A percentile compares a stretch with the other conserved stretches of the same genome.
phyloP scores from a whole-genome alignment of 257 asterid genomes.

The Paulownia fortunei region DNA sequence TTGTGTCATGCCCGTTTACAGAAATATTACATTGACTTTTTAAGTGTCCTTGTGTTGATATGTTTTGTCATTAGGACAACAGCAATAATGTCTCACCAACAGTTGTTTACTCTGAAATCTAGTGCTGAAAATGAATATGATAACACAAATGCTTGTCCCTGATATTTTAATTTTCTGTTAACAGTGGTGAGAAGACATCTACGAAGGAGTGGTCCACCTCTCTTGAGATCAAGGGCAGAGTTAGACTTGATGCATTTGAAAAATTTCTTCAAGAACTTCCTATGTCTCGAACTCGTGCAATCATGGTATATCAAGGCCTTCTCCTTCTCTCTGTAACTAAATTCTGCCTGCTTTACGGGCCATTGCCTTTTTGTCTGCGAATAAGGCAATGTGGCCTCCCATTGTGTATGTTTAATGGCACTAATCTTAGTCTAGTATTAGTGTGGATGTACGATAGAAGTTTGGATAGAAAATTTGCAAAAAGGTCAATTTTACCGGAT shows the following conservation, averaged over 20 bases:
- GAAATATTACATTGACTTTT: no score
- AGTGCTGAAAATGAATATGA: no score
- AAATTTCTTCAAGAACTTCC: conserved; percentile 93
- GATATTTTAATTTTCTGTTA: conserved; percentile 28
- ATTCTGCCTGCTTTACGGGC: conserved; percentile 40
- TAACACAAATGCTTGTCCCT: no score
- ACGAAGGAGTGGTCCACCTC: conserved; percentile 81
- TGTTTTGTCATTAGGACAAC: no score
- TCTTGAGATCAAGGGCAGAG: conserved; percentile 96
- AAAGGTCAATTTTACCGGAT: conserved; percentile 33
- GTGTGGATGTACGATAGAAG: conserved; percentile 42
- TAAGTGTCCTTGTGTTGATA: no score
- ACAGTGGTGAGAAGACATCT: conserved; percentile 92
- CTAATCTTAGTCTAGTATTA: conserved; percentile 32
- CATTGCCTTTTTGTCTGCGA: conserved; percentile 49
- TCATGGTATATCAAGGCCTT: conserved; percentile 94
- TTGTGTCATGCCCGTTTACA: no score
- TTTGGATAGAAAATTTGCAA: conserved; percentile 29
- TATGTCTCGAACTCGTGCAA: conserved; percentile 97
- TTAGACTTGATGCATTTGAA: conserved; percentile 89
- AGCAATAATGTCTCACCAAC: no score
- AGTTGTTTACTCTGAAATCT: no score
- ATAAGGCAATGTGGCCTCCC: conserved; percentile 37
- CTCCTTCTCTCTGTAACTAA: conserved; percentile 55
- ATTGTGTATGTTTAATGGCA: conserved; percentile 24